Evolutionary conservation across 164 flowering plant genomes (phyloP).

Genomic region (Brasenia schreberi): DNA sequence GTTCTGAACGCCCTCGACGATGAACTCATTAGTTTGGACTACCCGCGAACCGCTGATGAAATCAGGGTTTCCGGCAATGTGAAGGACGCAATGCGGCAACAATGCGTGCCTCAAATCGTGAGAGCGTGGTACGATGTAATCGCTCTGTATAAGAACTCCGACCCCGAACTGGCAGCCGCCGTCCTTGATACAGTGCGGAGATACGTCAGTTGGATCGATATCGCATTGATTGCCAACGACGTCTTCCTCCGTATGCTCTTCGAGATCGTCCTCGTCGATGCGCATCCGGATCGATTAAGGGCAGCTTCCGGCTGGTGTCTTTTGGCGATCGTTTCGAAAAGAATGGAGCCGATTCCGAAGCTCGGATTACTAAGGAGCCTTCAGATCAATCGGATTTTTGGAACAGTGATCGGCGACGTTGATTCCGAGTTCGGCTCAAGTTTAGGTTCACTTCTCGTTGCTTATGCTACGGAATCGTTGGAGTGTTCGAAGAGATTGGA

Average conservation of each 20-base stretch:
- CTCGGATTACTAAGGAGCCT: constrained; percentile 57
- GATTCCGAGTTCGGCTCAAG: constrained; percentile 59
- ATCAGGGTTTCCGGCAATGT: constrained; percentile 39
- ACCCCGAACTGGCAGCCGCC: constrained; percentile 46
- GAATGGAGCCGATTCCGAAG: constrained; percentile 77
- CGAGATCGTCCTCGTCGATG: constrained; percentile 59
- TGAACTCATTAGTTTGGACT: constrained; percentile 79
- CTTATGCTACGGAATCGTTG: constrained; percentile 71
- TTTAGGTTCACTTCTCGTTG: constrained; percentile 56
- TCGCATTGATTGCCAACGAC: constrained; percentile 75
- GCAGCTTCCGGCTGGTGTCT: constrained; percentile 75
- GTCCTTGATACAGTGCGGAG: constrained; percentile 73
- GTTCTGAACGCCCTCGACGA: constrained; percentile 79
- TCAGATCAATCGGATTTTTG: constrained; percentile 62
- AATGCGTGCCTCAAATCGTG: constrained; percentile 78
- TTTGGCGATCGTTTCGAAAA: constrained; percentile 59
- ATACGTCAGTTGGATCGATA: constrained; percentile 89
- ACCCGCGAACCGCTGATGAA: constrained; percentile 58
- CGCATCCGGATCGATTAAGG: constrained; percentile 47
- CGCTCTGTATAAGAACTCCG: constrained; percentile 46
- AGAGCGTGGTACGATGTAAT: constrained; percentile 81
- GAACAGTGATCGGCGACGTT: constrained; percentile 41
- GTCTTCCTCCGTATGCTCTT: constrained; percentile 59
- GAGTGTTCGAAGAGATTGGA: constrained; percentile 67
- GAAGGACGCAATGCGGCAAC: constrained; percentile 97